These are phyloP conservation scores for Gardenia jasminoides DNA, from an alignment of 257 asterid genomes.

Conservation along the genomic window DNA sequence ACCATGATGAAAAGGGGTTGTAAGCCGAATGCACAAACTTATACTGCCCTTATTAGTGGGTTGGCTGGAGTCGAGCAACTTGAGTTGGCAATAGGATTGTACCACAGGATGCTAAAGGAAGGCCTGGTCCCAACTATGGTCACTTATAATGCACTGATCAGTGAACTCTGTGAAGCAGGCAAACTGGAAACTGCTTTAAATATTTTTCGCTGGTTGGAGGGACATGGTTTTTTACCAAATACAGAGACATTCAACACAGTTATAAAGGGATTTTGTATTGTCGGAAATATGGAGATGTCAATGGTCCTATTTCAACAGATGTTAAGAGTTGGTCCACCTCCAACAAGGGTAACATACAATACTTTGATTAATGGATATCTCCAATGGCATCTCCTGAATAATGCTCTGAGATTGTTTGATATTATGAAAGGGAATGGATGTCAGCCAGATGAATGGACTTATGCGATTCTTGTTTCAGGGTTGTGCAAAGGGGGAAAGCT, in stretches of 20 bases:
- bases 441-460: conserved; percentile 73
- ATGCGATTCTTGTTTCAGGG: conserved; percentile 79
- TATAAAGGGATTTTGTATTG: conserved; percentile 67
- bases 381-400: conserved; percentile 46
- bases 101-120: conserved; percentile 71
- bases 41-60: conserved; percentile 80
- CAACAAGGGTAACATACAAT: conserved; percentile 69
- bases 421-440: conserved; percentile 76
- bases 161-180: conserved; percentile 52
- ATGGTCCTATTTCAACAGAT: conserved; percentile 70
- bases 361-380: conserved; percentile 67
- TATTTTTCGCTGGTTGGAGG: conserved; percentile 64
- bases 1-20: conserved; percentile 66
- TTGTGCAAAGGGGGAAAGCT: conserved; percentile 58
- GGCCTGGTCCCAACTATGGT: conserved; percentile 71
- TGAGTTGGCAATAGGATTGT: conserved; percentile 77
- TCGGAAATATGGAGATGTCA: conserved; percentile 62
- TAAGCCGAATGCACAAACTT: conserved; percentile 68
- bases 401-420: conserved; percentile 79
- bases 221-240: conserved; percentile 45
- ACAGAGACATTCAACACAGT: conserved; percentile 62
- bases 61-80: conserved; percentile 54
- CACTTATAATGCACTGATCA: conserved; percentile 71
- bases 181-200: conserved; percentile 44
- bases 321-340: conserved; percentile 68